Percentiles rank a stretch among this genome's conserved stretches.
These are phyloP conservation scores for Arthrobotrys sphaeroides DNA, from an alignment of 2,329 filamentous ascomycete species.

Conservation along the genomic window DNA sequence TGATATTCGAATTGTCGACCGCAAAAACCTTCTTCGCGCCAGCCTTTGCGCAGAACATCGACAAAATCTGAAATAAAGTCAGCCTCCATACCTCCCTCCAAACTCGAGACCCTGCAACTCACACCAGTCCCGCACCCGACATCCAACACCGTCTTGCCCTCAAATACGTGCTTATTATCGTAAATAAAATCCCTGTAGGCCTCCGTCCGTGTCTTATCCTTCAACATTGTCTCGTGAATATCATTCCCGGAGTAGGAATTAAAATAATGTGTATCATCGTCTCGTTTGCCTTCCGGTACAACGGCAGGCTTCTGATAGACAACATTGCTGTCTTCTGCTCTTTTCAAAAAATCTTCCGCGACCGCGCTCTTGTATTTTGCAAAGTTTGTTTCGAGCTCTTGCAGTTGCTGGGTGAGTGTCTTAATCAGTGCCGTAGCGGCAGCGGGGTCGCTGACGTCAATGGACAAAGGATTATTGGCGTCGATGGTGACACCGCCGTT, in stretches of 20 bases:
- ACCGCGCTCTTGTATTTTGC: conserved; percentile 61
- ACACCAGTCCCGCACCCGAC: conserved; percentile 81
- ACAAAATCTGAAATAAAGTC: conserved; percentile 70
- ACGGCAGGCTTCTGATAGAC: conserved; percentile 65
- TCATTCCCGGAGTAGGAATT: conserved; percentile 77
- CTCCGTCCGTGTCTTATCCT: conserved; percentile 86
- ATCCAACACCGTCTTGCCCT: conserved; percentile 83
- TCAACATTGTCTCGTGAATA: conserved; percentile 96
- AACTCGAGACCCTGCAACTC: conserved; percentile 55
- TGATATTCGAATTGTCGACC: conserved; percentile 91
- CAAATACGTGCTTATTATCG: conserved; percentile 85
- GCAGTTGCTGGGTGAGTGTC: conserved; percentile 61
- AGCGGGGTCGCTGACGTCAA: conserved; percentile 56
- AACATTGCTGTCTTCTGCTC: conserved; percentile 61
- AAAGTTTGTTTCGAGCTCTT: conserved; percentile 62
- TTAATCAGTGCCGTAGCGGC: conserved; percentile 63
- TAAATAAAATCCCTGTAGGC: conserved; percentile 96
- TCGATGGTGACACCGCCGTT: conserved; percentile 46
- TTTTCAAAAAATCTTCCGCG: conserved; percentile 60
- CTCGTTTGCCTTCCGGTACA: conserved; percentile 60
- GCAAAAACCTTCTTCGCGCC: conserved; percentile 87
- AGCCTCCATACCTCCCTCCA: conserved; percentile 60
- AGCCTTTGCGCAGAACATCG: conserved; percentile 92
- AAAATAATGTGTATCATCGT: conserved; percentile 72
- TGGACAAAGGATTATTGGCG: conserved; percentile 57